Percentiles rank a stretch among this genome's conserved stretches.
These are phyloP conservation scores for Fusarium pininemorale DNA, from an alignment of 2,329 filamentous ascomycete species.

Conservation along the genomic window DNA sequence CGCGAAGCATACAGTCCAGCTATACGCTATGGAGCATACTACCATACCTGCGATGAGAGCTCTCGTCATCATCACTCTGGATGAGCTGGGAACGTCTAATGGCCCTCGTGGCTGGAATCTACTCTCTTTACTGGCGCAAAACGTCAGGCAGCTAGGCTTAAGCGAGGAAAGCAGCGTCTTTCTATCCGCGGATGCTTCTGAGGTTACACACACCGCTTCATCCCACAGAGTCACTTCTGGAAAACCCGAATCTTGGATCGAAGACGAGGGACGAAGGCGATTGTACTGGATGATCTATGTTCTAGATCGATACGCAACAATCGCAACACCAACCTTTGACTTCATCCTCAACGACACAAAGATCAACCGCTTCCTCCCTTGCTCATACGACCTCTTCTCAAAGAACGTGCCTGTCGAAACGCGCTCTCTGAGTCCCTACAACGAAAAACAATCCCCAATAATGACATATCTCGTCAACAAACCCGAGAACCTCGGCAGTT, in stretches of 20 bases:
- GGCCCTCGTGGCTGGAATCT: slow-evolving; percentile 55
- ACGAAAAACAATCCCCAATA: slow-evolving; percentile 37
- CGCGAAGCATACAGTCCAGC: slow-evolving; percentile 52
- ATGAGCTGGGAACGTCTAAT: slow-evolving; percentile 55
- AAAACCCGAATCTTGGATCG: slow-evolving; percentile 55
- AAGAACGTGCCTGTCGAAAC: slow-evolving; percentile 56
- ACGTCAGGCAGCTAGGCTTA: slow-evolving; percentile 51
- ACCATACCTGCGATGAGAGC: slow-evolving; percentile 52
- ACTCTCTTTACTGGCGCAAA: slow-evolving; percentile 51
- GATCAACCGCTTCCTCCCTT: slow-evolving; percentile 54
- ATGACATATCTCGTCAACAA: slow-evolving; percentile 47
- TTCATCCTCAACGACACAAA: slow-evolving; percentile 53
- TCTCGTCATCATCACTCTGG: slow-evolving; percentile 53
- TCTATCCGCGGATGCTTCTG: slow-evolving; percentile 46
- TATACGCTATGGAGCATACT: slow-evolving; percentile 54
- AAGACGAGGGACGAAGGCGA: slow-evolving; percentile 54
- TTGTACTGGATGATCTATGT: slow-evolving; percentile 58
- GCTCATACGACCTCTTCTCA: slow-evolving; percentile 57
- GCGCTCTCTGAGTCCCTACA: slow-evolving; percentile 41
- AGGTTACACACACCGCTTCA: slow-evolving; percentile 47
- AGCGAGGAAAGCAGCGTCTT: slow-evolving; percentile 52
- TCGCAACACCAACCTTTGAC: slow-evolving; percentile 53
- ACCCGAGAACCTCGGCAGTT: slow-evolving; percentile 55
- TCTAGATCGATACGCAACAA: slow-evolving; percentile 55
- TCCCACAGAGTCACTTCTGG: slow-evolving; percentile 48